Evolutionary conservation across 2,329 filamentous ascomycete species (phyloP), one percentile per base, ranked within the genome.

Genomic region (Ceratocystiopsis minuta): DNA sequence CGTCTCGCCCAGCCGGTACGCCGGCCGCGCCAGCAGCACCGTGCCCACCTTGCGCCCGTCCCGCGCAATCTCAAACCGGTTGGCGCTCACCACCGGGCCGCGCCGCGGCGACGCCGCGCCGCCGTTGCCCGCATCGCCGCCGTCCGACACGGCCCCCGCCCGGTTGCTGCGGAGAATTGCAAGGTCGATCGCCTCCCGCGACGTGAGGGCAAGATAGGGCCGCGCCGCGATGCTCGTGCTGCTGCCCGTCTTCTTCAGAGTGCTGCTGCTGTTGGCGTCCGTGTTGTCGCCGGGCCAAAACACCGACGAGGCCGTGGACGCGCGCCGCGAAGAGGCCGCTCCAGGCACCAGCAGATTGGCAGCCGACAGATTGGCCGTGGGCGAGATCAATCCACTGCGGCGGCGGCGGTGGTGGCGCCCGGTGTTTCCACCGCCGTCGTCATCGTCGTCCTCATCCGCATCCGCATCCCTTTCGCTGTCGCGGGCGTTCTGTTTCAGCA

Each of bases 31-130:
- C 31, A 98, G 70, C 60, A 87, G 86, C 43, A 98, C 75, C 6
- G 92, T 84, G 3, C 83, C 88, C 13, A 98, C 87, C n/a, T 78
- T 78, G 43, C 78, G 78, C n/a, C 87, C 87, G 53, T 86, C 87
- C 14, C 88, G 80, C 13, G 88, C 80, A 55, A 98, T 96, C 55
- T 94, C 87, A 56, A 96, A 98, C 34, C 86, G 78, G 53, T 94
- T 95, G n/a, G 80, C 74, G 54, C 82, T 87, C 51, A 85, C 79
- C n/a, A 31, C 33, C n/a, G n/a, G 20, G 3, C 36, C 17, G 9
- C 24, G 24, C 11, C 7, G 24, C 24, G 24, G 24, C 9, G 24
- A 28, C 7, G 24, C 4, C 6, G 6, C 24, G 34, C 39, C 20
- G 16, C 37, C 24, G 36, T 31, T 35, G 34, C 38, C 37, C n/a